These are phyloP conservation scores for Setomelanomma holmii DNA, from an alignment of 2,329 filamentous ascomycete species.

Conservation along the genomic window DNA sequence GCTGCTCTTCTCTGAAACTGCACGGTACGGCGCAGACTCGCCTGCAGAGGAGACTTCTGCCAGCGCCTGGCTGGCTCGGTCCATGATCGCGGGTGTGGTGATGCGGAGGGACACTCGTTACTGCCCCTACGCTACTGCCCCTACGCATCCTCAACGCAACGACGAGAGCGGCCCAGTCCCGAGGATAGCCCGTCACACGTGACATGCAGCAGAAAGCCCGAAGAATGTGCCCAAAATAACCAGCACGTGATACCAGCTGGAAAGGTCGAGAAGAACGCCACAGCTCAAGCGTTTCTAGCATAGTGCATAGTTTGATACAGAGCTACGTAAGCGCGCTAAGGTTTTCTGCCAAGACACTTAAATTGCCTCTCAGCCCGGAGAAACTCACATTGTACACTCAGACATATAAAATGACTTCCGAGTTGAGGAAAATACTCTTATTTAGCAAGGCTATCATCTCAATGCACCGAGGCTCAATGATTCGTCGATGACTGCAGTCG, in stretches of 20 bases:
- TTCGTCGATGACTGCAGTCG: background rate
- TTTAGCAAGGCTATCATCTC: constrained; percentile 1
- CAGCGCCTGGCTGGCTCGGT: constrained; percentile 1
- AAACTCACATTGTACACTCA: constrained; percentile 1
- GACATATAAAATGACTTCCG: background rate
- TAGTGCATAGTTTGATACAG: background rate
- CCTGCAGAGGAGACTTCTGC: constrained; percentile 8
- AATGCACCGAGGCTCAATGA: background rate
- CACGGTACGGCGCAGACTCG: constrained; percentile 1
- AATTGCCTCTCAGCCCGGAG: background rate
- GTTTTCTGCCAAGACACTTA: background rate
- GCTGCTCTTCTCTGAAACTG: constrained; percentile 4
- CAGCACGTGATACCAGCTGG: background rate
- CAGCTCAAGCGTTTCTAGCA: background rate
- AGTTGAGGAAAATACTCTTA: background rate
- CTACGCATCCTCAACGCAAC: background rate
- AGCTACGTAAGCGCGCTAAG: background rate
- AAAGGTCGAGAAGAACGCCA: background rate
- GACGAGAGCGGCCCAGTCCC: background rate
- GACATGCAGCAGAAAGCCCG: background rate
- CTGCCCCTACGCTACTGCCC: background rate
- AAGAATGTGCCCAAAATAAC: background rate
- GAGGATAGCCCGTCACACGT: background rate
- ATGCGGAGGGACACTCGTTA: no score
- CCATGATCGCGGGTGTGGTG: background rate